phyloP scores from a whole-genome alignment of 2,329 filamentous ascomycete genomes.

The Scytalidium lignicola region DNA sequence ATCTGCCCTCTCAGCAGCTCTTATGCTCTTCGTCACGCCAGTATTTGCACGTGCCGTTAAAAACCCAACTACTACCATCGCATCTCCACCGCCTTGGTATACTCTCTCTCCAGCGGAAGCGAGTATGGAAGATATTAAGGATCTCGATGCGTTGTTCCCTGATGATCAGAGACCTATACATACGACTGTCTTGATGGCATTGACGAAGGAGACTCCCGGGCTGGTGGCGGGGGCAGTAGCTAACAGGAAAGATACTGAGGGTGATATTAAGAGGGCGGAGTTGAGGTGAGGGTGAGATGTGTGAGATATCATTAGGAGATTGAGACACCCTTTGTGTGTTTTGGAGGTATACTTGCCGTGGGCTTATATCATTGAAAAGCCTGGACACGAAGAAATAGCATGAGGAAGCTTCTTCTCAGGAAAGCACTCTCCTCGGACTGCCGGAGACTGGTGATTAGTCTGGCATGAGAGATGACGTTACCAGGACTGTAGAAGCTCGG shows the following conservation, averaged over 20 bases:
- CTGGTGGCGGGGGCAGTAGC: not conserved
- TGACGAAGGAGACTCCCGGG: conserved; percentile 4
- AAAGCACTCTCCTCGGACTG: too few species aligned
- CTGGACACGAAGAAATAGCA: too few species aligned
- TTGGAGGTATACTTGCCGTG: too few species aligned
- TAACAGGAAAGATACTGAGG: too few species aligned
- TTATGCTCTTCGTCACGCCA: not conserved
- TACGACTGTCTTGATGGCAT: conserved; percentile 16
- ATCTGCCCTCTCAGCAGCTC: not conserved
- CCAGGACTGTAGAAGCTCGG: too few species aligned
- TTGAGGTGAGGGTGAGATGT: conserved; percentile 4
- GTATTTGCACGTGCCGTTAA: not conserved
- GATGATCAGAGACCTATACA: conserved; percentile 8
- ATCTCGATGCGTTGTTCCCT: conserved; percentile 7
- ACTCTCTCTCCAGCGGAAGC: not conserved
- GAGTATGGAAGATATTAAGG: conserved; percentile 2
- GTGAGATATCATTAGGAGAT: too few species aligned
- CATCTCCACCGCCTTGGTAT: not conserved
- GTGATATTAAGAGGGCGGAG: not conserved
- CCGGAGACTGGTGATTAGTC: too few species aligned
- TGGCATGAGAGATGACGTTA: too few species aligned
- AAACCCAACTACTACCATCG: not conserved
- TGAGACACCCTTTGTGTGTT: too few species aligned
- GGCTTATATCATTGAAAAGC: too few species aligned
- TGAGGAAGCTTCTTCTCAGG: too few species aligned